These are phyloP conservation scores for Papiliotrema laurentii DNA, from an alignment of 1,284 basidiomycete genomes.

Conservation along the genomic window DNA sequence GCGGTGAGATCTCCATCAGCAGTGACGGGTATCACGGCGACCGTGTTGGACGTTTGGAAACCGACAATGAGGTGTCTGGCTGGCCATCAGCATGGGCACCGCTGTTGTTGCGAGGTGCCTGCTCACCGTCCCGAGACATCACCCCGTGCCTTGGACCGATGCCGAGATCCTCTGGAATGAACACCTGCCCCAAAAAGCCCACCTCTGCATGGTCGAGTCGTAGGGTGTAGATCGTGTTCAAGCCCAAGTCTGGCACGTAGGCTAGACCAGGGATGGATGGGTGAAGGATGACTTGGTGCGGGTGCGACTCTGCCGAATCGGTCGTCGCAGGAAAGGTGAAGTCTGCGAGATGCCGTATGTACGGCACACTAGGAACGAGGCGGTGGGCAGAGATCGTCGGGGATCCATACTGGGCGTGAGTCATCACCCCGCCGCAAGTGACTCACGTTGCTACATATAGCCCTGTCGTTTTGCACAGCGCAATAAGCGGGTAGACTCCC, in stretches of 20 bases:
- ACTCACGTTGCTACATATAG: constrained; percentile 4
- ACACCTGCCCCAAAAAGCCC: neutral
- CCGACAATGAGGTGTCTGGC: constrained; percentile 1
- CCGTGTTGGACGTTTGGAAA: constrained; percentile 4
- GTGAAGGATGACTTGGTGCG: constrained; percentile 7
- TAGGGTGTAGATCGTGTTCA: constrained; percentile 1
- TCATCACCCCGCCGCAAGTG: neutral
- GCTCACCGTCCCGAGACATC: constrained; percentile 5
- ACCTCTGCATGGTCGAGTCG: neutral
- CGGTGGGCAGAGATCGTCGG: constrained; percentile 3
- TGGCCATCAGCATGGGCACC: neutral
- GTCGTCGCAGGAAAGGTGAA: neutral
- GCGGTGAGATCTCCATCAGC: neutral
- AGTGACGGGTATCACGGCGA: neutral
- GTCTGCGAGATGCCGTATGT: neutral
- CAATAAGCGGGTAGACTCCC: constrained; percentile 1
- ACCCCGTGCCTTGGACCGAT: constrained; percentile 6
- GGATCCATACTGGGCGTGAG: constrained; percentile 4
- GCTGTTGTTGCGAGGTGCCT: neutral
- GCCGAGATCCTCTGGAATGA: neutral
- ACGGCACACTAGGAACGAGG: neutral
- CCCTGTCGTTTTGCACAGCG: neutral
- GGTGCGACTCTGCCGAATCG: neutral
- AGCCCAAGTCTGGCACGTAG: constrained; percentile 9
- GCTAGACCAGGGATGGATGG: neutral